phyloP scores from a whole-genome alignment of 495 filamentous ascomycete species.

The Saxispiralis lemnorum region DNA sequence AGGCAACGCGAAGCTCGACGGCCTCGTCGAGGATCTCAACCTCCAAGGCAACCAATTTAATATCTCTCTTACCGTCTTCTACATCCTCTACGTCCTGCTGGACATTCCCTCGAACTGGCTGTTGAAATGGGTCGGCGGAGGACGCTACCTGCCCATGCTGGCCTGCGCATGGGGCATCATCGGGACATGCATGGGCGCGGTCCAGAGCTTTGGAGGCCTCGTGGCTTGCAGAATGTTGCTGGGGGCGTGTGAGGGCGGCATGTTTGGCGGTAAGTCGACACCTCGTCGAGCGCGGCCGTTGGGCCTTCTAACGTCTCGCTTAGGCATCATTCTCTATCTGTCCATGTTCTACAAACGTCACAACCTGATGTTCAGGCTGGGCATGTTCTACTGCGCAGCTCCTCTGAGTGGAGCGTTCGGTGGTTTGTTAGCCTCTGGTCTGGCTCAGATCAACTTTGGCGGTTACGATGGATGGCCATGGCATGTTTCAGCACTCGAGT shows the following conservation, averaged over 20 bases:
- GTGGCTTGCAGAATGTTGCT: conserved; percentile 26
- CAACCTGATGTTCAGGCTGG: conserved; percentile 23
- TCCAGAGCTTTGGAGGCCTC: conserved; percentile 28
- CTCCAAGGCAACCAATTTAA: conserved; percentile 29
- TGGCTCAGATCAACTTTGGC: conserved; percentile 23
- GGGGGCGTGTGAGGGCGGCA: conserved; percentile 31
- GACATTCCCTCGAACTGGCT: conserved; percentile 32
- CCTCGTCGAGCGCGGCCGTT: no score
- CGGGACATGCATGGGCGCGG: conserved; percentile 34
- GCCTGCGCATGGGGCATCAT: conserved; percentile 32
- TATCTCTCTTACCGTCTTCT: conserved; percentile 31
- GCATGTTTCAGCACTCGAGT: conserved; percentile 17
- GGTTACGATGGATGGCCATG: conserved; percentile 29
- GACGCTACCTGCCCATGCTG: conserved; percentile 18
- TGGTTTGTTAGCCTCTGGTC: conserved; percentile 40
- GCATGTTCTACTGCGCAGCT: conserved; percentile 47
- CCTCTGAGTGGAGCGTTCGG: conserved; percentile 47
- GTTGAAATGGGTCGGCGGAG: conserved; percentile 25
- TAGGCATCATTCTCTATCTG: conserved; percentile 31
- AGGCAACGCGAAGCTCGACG: conserved; percentile 25
- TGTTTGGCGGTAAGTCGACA: conserved; percentile 27
- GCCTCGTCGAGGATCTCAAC: conserved; percentile 26
- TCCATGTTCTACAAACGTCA: conserved; percentile 31
- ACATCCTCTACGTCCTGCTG: conserved; percentile 33
- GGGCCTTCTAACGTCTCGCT: no score